Evolutionary conservation across 2,329 filamentous ascomycete species (phyloP), one percentile per base, ranked within the genome.

Genomic region (Shiraia bambusicola): DNA sequence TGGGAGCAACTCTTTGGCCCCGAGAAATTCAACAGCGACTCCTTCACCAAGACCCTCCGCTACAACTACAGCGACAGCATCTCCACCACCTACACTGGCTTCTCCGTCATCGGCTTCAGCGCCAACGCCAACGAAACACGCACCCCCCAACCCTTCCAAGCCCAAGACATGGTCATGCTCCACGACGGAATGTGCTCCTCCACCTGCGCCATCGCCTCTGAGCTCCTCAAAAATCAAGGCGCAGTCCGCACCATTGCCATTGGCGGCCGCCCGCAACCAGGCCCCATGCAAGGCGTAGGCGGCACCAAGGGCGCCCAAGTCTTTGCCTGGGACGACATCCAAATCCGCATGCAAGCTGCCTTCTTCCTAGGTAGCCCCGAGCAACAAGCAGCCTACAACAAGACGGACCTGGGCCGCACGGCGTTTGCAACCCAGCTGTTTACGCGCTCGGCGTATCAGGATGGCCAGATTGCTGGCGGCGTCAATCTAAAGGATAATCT

Each of bases 181-280:
- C 61, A 67, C 48, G 72, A 75, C 38, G 72, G 72, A 41, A 71
- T 71, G 63, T 75, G 72, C 52, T 69, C 70, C 1, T 70, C 65
- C 1, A 74, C 72, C n/a, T 75, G 72, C 56, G 69, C 71, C 28
- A 70, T 75, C 44, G 72, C 70, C 45, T 58, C 63, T n/a, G 72
- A 75, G 44, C 56, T 75, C 3, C 69, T 75, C 56, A 69, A 69
- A 14, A 69, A 71, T 34, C 71, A 74, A 58, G 72, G 64, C 8
- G 67, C 64, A 17, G 66, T 74, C 25, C 66, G 69, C 32, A 70
- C 67, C 28, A 66, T 75, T 36, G 68, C 64, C 4, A 54, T 75
- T 2, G 72, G 72, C 15, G 72, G 72, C 8, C 68, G 69, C 0
- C 70, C 71, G 0, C 63, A 65, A 37, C 52, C 54, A 14, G 66